Base-by-base conservation (phyloP, 768 basidiomycete species). In the Mycena galericulata region DNA sequence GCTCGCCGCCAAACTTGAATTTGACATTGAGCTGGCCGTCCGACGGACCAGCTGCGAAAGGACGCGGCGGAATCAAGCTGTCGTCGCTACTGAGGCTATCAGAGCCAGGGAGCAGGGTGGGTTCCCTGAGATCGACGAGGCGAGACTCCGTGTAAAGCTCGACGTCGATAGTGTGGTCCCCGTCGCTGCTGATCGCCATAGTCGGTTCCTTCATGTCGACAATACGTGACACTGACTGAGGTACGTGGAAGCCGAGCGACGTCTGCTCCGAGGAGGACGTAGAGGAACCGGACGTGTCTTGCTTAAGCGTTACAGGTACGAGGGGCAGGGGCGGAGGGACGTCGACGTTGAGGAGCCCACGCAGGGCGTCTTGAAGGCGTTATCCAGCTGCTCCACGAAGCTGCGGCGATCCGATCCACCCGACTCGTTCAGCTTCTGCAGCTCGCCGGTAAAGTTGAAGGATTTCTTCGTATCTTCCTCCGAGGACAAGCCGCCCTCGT, bases 401-500 rank as follows among this genome's bases (percentile, higher is more conserved):
- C 93, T 94, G 15, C 78, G 82, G 12, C 92, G 81, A 73, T 93
- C 89, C 1, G 89, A 89, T 1, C 74, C 92, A 36, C 91, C 90
- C 8, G 88, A 90, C 71, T 92, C 89, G 59, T 91, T 90, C 55
- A 95, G 82, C 72, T 82, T 89, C 77, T 85, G 80, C 58, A 95
- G 78, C 76, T 94, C 94, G 41, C 90, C 92, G 0, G 94, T 95
- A 74, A 95, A 95, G 73, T 95, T 93, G 67, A 95, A 95, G 1
- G 90, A 92, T 72, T 87, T 91, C 80, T 90, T 93, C 0, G 93
- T 94, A 69, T 91, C 87, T 60, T 90, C 89, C 17, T 88, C 89
- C 0, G 83, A 83, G 15, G 82, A 80, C 40, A 75, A 60, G 3
- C 68, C 82, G 24, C 78, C 78, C 22, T 83, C 85, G 29, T 86